phyloP scores from a whole-genome alignment of 768 basidiomycete species.

The Trametopsis cervina region DNA sequence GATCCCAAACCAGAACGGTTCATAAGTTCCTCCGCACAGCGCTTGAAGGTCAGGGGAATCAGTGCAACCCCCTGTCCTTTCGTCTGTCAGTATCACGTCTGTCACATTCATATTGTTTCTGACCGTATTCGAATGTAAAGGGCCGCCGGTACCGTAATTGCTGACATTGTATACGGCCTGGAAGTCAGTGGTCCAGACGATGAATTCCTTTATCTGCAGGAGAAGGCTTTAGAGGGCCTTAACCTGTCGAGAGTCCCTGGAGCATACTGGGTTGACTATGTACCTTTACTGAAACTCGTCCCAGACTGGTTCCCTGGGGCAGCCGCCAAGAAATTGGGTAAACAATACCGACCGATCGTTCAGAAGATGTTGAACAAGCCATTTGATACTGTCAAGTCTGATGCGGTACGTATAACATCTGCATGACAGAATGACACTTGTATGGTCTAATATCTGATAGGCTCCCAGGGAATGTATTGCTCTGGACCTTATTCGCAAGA shows the following conservation, averaged over 20 bases:
- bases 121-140: background rate
- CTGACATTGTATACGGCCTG: conserved; percentile 3
- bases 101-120: background rate
- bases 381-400: conserved; percentile 3
- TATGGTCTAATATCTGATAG: background rate
- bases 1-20: no score
- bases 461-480: background rate
- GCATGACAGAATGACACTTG: background rate
- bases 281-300: conserved; percentile 1
- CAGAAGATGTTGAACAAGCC: conserved; percentile 4
- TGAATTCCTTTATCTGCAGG: background rate
- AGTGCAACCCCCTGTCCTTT: background rate
- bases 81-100: background rate
- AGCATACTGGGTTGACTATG: conserved; percentile 3
- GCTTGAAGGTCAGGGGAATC: background rate
- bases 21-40: no score
- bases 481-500: background rate
- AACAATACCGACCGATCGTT: background rate
- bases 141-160: background rate
- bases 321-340: conserved; percentile 1
- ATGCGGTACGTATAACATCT: background rate
- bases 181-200: conserved; percentile 1
- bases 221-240: conserved; percentile 3
- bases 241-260: background rate
- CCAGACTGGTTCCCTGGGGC: conserved; percentile 8